Conservation (phyloP, 192 early-diverging fungal genomes). For the Haplosporangium gracile region DNA sequence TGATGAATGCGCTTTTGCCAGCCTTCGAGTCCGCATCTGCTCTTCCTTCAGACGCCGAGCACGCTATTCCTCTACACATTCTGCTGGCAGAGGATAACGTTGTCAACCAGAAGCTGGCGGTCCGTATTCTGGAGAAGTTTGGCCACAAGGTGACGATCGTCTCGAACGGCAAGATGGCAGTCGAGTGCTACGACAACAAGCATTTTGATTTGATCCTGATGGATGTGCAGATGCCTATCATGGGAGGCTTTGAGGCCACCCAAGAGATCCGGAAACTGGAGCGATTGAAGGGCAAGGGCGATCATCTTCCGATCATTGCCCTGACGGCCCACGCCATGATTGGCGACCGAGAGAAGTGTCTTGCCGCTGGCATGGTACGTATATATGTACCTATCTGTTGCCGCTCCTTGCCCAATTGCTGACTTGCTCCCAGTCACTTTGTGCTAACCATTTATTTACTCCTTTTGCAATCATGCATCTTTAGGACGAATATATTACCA, state of each 20-base stretch:
- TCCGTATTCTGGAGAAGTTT: constrained; percentile 80
- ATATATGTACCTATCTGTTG: not conserved
- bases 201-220: constrained; percentile 81
- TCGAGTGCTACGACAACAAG: constrained; percentile 74
- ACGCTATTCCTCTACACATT: constrained; percentile 77
- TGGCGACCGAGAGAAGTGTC: constrained; percentile 89
- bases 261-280: constrained; percentile 82
- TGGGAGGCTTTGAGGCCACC: constrained; percentile 92
- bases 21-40: constrained; percentile 78
- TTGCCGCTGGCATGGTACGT: constrained; percentile 84
- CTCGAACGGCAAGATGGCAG: constrained; percentile 83
- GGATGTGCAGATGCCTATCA: constrained; percentile 93
- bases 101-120: constrained; percentile 88
- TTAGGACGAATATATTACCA: constrained; percentile 74
- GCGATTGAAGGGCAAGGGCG: constrained; percentile 50
- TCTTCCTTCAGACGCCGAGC: constrained; percentile 70
- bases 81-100: constrained; percentile 89
- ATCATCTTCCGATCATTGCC: constrained; percentile 84
- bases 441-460: not conserved
- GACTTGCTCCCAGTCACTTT: not conserved
- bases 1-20: constrained; percentile 78
- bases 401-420: constrained; percentile 4
- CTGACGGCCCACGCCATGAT: constrained; percentile 93
- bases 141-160: constrained; percentile 84
- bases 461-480: not conserved